Percentiles rank a stretch among this genome's conserved stretches.
Conservation (phyloP, 2,329 filamentous ascomycete genomes). For the Colletotrichum lupini region DNA sequence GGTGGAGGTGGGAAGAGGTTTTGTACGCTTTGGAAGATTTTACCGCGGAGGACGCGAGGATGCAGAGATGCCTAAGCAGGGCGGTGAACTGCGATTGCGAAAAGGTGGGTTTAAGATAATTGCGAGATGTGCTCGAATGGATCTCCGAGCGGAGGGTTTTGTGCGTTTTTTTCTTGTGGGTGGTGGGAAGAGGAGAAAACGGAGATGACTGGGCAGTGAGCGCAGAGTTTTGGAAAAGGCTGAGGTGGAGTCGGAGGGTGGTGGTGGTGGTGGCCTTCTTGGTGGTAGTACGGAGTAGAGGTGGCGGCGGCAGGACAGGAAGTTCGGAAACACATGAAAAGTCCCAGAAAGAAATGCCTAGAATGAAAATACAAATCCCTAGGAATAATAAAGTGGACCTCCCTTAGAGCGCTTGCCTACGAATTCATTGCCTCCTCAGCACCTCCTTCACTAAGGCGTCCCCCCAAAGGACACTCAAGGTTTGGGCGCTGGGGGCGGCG, state of each 20-base stretch:
- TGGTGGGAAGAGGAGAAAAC: conserved; percentile 7
- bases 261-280: no score
- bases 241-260: background rate
- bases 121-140: conserved; percentile 18
- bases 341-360: background rate
- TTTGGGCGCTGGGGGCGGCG: background rate
- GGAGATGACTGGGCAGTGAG: background rate
- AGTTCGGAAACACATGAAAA: conserved; percentile 1
- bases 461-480: background rate
- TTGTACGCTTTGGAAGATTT: conserved; percentile 2
- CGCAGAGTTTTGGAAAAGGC: conserved; percentile 13
- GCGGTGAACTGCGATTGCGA: conserved; percentile 7
- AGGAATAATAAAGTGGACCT: background rate
- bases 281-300: no score
- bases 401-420: background rate
- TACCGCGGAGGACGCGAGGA: conserved; percentile 3
- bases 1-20: background rate
- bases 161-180: conserved; percentile 15
- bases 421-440: background rate
- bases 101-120: background rate
- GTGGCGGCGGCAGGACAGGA: background rate
- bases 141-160: conserved; percentile 21
- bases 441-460: background rate
- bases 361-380: background rate
- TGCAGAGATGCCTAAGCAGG: conserved; percentile 20